Evolutionary conservation across 371 early-diverging fungal species (phyloP), one percentile per base, ranked within the genome.

Genomic region (Mortierella sp.): DNA sequence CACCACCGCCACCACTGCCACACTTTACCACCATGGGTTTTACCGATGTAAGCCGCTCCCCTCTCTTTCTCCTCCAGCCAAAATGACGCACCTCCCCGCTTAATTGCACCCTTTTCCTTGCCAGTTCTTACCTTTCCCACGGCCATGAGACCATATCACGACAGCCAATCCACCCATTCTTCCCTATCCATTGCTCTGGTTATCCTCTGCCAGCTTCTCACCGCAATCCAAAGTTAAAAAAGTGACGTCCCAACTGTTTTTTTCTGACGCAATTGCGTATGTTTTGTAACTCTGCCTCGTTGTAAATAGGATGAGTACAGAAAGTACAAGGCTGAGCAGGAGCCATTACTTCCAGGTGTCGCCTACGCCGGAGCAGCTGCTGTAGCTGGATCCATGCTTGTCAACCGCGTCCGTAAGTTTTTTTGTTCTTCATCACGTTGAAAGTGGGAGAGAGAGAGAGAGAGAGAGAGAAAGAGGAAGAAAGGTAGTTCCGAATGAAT

Each of bases 311-410:
- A 76, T 48, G 56, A 43, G 18, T 72, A 70, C 48, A 75, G 65
- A 41, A 74, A 70, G 8, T 38, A 73, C 58, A 82, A 72, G 48
- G 73, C 77, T 10, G 75, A 85, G 14, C 72, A 77, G 16, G 82
- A 82, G 75, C 70, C 82, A 21, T 44, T 65, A 56, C 51, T 82
- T 32, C 80, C 82, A 49, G 86, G 86, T 16, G 38, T 86, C 27
- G 79, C 80, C 38, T 86, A 77, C 48, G 82, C 63, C 8, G 86
- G 82, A 12, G 82, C 75, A 29, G 86, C 86, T 8, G 80, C 72
- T 32, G 58, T 86, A 29, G 86, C 74, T 24, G 79, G 86, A 16
- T 48, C 77, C 27, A 74, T 65, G 4, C 77, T 86, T 35, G 82
- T 86, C 10, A 74, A 77, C 27, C 75, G 65, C 16, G 27, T 29